Conservation (phyloP, 768 basidiomycete species). For the Kwoniella botswanensis region DNA sequence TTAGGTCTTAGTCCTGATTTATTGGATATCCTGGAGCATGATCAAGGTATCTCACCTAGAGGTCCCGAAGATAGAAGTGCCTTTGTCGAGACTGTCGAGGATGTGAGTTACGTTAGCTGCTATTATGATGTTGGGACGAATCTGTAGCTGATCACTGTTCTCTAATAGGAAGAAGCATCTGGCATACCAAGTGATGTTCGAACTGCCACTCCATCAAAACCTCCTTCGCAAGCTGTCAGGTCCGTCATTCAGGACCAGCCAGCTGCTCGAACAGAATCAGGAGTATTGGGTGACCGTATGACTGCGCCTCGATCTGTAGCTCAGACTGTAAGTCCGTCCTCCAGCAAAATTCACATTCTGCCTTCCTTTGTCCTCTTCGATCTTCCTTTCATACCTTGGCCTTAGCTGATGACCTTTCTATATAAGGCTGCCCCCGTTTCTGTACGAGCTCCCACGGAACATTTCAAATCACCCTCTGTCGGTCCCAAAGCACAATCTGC, state of each 20-base stretch:
- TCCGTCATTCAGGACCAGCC: neutral
- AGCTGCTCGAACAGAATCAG: conserved; percentile 15
- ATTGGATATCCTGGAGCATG: conserved; percentile 32
- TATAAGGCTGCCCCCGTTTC: conserved; percentile 5
- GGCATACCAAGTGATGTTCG: conserved; percentile 17
- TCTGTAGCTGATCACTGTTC: neutral
- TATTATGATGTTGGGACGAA: no score
- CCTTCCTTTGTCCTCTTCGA: conserved; percentile 9
- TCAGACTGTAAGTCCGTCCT: conserved; percentile 9
- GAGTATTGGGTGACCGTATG: conserved; percentile 3
- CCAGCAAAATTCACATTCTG: neutral
- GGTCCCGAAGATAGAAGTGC: conserved; percentile 46
- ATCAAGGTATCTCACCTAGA: conserved; percentile 14
- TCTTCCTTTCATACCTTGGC: conserved; percentile 10
- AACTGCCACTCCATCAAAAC: conserved; percentile 10
- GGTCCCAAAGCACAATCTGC: neutral
- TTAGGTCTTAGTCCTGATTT: conserved; percentile 34
- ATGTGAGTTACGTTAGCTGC: conserved; percentile 35
- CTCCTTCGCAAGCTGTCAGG: conserved; percentile 4
- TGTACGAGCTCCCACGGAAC: conserved; percentile 6
- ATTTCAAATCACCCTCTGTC: conserved; percentile 7
- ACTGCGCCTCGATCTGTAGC: conserved; percentile 12
- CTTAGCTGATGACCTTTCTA: conserved; percentile 1
- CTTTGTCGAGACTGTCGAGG: conserved; percentile 56
- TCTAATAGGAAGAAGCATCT: conserved; percentile 21